Evolutionary conservation across 345 rosid species (phyloP), one percentile per base, ranked within the genome.

Genomic region (Boechera retrofracta): DNA sequence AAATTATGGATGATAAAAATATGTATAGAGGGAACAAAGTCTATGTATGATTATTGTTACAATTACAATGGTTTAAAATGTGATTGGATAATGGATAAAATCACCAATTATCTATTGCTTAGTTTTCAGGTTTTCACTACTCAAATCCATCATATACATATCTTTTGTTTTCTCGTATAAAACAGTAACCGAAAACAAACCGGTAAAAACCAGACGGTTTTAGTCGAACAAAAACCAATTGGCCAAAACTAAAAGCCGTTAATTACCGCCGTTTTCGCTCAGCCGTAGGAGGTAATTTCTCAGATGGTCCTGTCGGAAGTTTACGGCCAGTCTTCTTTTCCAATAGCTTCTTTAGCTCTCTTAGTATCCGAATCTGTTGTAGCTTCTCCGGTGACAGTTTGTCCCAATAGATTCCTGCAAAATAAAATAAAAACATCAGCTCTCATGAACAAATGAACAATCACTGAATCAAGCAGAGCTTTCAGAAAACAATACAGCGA

Each of bases 361-460:
- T 86, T 11, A 94, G 86, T 82, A 94, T 78, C 74, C 86, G 79
- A 80, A 89, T 89, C 83, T 89, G 94, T 67, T 84, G 84, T 52
- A 94, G 84, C 82, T 91, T 91, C 83, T 94, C 94, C 4, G 91
- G 90, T 7, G 96, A 91, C 67, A 91, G 60, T 82, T 86, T 89
- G 47, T 90, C 93, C 94, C 96, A 89, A 55, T 94, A 91, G 69
- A 91, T 88, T 32, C 96, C 96, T 93, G 60, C 73, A 70, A 4
- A 26, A 47, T 4, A 41, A 8, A n/a, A 12, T 3, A 13, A 33
- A 41, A 54, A 12, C 6, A 74, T 31, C 21, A 63, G 24, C 54
- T 9, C 38, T 72, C 15, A 13, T 2, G 28, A 56, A 24, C 28
- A 44, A n/a, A 12, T 55, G 10, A n/a, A 41, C 12, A 41, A 41